phyloP scores from a whole-genome alignment of 495 filamentous ascomycete species.

The Tuber borchii region DNA sequence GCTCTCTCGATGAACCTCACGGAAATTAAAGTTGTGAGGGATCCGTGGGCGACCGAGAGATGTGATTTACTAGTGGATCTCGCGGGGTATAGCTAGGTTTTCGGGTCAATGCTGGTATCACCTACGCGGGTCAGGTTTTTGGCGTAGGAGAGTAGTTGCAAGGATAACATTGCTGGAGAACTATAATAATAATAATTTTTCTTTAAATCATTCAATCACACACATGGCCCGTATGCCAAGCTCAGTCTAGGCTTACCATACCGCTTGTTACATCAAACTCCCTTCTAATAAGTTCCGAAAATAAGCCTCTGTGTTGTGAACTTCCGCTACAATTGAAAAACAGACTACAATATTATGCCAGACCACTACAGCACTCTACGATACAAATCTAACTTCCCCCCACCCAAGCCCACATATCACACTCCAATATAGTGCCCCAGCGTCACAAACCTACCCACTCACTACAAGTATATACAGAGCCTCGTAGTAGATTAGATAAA shows the following conservation, averaged over 20 bases:
- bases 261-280: neutral
- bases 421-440: neutral
- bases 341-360: neutral
- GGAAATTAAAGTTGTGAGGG: conserved; percentile 18
- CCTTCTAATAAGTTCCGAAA: neutral
- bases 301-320: neutral
- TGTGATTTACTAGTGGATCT: conserved; percentile 23
- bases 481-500: too few species aligned
- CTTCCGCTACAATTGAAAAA: neutral
- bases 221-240: neutral
- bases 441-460: neutral
- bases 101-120: neutral
- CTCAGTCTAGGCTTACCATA: neutral
- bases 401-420: neutral
- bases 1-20: conserved; percentile 24
- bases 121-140: neutral
- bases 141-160: neutral
- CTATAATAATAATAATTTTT: neutral
- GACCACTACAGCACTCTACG: neutral
- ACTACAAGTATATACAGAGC: neutral
- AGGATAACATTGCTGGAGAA: neutral
- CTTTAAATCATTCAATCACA: neutral
- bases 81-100: neutral
- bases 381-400: neutral
- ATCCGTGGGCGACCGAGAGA: conserved; percentile 28